Base-by-base conservation (phyloP, 2,329 filamentous ascomycete genomes). In the Tricladium varicosporioides region DNA sequence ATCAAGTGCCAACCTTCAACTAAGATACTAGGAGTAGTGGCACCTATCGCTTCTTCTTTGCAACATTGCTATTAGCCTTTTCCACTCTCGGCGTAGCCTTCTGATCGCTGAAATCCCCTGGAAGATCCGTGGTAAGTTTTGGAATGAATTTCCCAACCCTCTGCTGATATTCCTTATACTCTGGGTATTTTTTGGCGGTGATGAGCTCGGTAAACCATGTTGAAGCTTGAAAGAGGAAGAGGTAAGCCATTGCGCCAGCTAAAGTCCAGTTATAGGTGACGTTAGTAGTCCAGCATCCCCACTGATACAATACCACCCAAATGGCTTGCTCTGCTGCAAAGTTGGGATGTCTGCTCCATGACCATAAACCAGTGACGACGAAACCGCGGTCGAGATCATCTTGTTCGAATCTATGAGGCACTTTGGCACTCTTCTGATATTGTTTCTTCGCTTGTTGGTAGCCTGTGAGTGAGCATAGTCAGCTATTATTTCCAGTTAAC, bases 371-470 rank as follows among this genome's bases (percentile, higher is more conserved):
- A 4, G 80, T 84, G 8, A 90, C 88, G 62, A 89, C 80, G 74
- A 99, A 99, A 44, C 94, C 94, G 40, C 93, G 88, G 62, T 97
- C 91, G 22, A 99, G 82, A 53, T 96, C 91, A 59, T 84, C 84
- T 63, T 87, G 84, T 0, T 79, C 80, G 72, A 81, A 92, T 18
- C 75, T 80, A 5, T 75, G 72, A 0, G 90, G 84, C 2, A 93
- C 79, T 70, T 89, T 88, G 49, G 85, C 90, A 1, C 86, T 87
- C 60, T 84, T 79, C 60, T 84, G 82, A 73, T 96, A 97, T 45
- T 83, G 72, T 47, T 82, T 76, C 75, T 97, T 97, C 49, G 92
- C 92, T 14, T 76, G 75, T 71, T 99, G 92, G 75, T 86, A 99
- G 61, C 84, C 85, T 88, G 56, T 7, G 40, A 5, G 5, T 19